Evolutionary conservation across 129 eudicot species (phyloP).

Genomic region (Helichrysum umbraculigerum): DNA sequence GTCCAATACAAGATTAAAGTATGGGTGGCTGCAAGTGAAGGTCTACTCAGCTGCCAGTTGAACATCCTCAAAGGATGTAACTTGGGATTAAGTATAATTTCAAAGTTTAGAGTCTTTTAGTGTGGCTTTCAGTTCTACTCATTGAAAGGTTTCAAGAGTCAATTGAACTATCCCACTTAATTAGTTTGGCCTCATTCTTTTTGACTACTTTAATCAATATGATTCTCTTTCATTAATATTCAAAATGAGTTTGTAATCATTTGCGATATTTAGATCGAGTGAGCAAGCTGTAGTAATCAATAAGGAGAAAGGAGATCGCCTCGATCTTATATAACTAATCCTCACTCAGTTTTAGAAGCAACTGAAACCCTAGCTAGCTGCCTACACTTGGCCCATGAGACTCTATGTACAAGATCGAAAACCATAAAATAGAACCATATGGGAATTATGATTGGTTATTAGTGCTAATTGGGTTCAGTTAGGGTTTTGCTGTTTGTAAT

Average conservation of each 20-base stretch:
- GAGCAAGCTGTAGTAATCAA: background rate
- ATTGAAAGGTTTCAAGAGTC: slow-evolving; percentile 28
- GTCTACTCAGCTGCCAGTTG: slow-evolving; percentile 12
- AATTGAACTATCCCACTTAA: slow-evolving; percentile 16
- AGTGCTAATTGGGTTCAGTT: background rate
- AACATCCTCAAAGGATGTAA: background rate
- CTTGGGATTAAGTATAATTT: background rate
- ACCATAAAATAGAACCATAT: background rate
- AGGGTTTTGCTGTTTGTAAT: too few relatives aligned
- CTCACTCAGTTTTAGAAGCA: too few relatives aligned
- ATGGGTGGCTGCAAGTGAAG: slow-evolving; percentile 27
- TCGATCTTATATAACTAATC: background rate
- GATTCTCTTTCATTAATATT: background rate
- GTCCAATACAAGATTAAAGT: slow-evolving; percentile 27
- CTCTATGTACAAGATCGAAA: background rate
- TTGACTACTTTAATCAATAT: slow-evolving; percentile 23
- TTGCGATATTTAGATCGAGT: background rate
- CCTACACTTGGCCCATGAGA: background rate
- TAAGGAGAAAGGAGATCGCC: background rate
- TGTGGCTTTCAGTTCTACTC: slow-evolving; percentile 6
- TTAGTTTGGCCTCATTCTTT: slow-evolving; percentile 3
- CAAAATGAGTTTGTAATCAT: background rate
- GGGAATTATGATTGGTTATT: background rate
- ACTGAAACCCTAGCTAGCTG: too few relatives aligned
- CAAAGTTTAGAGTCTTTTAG: slow-evolving; percentile 4